phyloP scores from a whole-genome alignment of 805 yeast genomes.

The Ogataea methanolica region DNA sequence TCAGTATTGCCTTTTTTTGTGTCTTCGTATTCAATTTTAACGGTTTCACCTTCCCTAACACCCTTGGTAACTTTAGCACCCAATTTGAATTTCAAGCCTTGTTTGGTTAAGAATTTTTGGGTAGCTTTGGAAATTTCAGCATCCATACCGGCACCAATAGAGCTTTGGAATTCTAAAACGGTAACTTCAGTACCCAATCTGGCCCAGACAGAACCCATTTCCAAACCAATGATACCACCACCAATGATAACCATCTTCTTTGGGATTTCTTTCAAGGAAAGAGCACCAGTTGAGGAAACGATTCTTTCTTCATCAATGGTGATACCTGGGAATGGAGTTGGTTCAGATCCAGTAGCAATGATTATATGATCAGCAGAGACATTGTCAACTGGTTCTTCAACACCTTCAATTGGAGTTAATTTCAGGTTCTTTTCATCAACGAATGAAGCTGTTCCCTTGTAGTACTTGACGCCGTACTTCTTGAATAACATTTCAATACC shows the following conservation, averaged over 20 bases:
- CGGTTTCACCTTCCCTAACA: slow-evolving; percentile 82
- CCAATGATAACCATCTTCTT: slow-evolving; percentile 91
- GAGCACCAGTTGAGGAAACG: slow-evolving; percentile 91
- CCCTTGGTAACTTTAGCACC: slow-evolving; percentile 90
- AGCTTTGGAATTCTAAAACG: slow-evolving; percentile 80
- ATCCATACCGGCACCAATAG: slow-evolving; percentile 99
- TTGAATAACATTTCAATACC: slow-evolving; percentile 95
- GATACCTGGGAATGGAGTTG: slow-evolving; percentile 98
- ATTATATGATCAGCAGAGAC: slow-evolving; percentile 74
- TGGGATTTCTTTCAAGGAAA: slow-evolving; percentile 83
- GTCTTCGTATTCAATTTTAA: slow-evolving; percentile 82
- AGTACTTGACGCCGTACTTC: slow-evolving; percentile 90
- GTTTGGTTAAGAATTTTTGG: slow-evolving; percentile 87
- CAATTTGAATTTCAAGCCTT: slow-evolving; percentile 89
- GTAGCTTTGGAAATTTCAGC: slow-evolving; percentile 87
- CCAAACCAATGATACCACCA: slow-evolving; percentile 99
- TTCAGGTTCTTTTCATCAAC: slow-evolving; percentile 71
- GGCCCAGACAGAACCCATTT: slow-evolving; percentile 98
- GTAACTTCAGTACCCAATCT: slow-evolving; percentile 96
- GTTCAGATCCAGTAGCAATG: slow-evolving; percentile 98
- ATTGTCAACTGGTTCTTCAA: slow-evolving; percentile 60
- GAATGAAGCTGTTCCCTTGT: slow-evolving; percentile 90
- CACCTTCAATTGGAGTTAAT: slow-evolving; percentile 85
- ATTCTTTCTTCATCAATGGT: slow-evolving; percentile 95
- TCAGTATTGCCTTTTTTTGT: slow-evolving; percentile 81